phyloP scores from a whole-genome alignment of 2,329 filamentous ascomycete genomes.

The Pestalotiopsis sp. region DNA sequence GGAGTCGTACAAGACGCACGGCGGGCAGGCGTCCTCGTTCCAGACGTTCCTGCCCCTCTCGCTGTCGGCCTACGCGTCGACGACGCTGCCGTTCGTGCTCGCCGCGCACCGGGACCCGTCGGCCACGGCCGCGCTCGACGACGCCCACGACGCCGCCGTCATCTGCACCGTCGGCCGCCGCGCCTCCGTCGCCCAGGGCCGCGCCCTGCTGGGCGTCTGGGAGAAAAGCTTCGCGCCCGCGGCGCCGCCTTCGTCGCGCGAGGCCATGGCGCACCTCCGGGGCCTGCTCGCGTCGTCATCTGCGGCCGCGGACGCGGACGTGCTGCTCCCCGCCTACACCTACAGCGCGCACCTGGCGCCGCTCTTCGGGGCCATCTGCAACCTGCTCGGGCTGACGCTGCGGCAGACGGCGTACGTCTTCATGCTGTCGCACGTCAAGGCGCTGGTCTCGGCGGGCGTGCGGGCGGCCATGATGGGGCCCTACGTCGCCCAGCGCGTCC shows the following conservation, averaged over 20 bases:
- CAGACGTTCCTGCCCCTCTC: conserved; percentile 69
- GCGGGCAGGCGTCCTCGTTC: conserved; percentile 50
- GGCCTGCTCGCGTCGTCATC: not conserved
- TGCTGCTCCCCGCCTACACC: conserved; percentile 40
- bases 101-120: conserved; percentile 60
- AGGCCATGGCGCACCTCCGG: conserved; percentile 25
- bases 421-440: conserved; percentile 74
- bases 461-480: conserved; percentile 77
- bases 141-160: conserved; percentile 73
- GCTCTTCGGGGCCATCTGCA: conserved; percentile 67
- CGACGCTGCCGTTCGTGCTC: conserved; percentile 73
- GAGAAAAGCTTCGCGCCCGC: conserved; percentile 60
- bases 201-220: conserved; percentile 75
- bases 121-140: conserved; percentile 62
- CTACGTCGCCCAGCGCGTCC: conserved; percentile 73
- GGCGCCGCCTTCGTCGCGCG: conserved; percentile 11
- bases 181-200: conserved; percentile 73
- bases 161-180: conserved; percentile 78
- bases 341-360: conserved; percentile 69
- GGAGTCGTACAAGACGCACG: conserved; percentile 79
- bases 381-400: conserved; percentile 58
- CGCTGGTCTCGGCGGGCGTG: conserved; percentile 74
- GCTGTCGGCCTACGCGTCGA: conserved; percentile 68
- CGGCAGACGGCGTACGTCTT: conserved; percentile 73
- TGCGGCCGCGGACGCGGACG: not conserved